Base-by-base conservation (phyloP, 2,329 filamentous ascomycete genomes). In the Daldinia eschscholtzii region DNA sequence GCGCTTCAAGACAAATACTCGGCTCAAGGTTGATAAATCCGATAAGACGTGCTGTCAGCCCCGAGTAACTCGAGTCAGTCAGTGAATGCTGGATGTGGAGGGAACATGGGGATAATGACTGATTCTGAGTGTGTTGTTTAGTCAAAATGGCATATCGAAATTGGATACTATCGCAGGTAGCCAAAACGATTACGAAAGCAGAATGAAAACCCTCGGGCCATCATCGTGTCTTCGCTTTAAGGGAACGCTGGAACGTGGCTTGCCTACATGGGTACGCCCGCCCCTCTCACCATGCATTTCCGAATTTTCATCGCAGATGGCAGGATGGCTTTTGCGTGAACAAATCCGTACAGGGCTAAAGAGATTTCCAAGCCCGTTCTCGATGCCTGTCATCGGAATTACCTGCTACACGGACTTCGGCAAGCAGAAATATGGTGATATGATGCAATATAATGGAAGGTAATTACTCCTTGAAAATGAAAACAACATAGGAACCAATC, bases 401-500 rank as follows among this genome's bases (percentile, higher is more conserved):
- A 26, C 63, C 37, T 48, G 15, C 9, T 3, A 42, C 58, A 50
- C 64, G 60, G 33, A 23, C 33, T 55, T 62, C 39, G 30, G 33
- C 59, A 53, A 62, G 67, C 57, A 48, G 68, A 67, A 50, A 59
- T 52, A 59, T 23, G 46, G 65, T 57, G 44, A 63, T 56, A 65
- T 68, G 68, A 70, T 64, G 68, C 59, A 70, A 68, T 59, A 35
- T 37, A 12, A 60, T 48, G 13, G 15, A 52, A 46, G 39, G 55
- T 23, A 18, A 52, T 44, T 58, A 53, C n/a, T 60, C 50, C 53
- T 56, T 57, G 44, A 9, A 42, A 63, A 57, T 33, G 41, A 53
- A 53, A 42, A 57, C 52, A 48, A 55, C 7, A 30, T n/a, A 30
- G 13, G 15, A n/a, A 52, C 56, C 59, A 66, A 65, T 65, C 28